Evolutionary conservation across 2,329 filamentous ascomycete genomes (phyloP).

Genomic region (Juglanconis juglandina): DNA sequence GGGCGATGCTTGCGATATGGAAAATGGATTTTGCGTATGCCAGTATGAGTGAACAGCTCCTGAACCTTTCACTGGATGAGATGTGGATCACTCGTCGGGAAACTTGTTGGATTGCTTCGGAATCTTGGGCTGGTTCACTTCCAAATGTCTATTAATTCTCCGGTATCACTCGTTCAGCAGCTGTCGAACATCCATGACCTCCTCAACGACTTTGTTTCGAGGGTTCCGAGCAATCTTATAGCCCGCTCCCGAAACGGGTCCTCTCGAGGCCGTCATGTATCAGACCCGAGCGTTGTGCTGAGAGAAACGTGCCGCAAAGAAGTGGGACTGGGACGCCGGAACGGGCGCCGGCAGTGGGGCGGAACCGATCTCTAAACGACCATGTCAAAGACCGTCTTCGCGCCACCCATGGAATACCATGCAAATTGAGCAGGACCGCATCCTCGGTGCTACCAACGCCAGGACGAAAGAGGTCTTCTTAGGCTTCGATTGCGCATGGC

Average conservation of each 20-base stretch:
- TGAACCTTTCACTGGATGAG: neutral
- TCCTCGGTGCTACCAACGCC: slow-evolving; percentile 16
- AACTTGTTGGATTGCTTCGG: neutral
- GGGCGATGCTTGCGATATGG: neutral
- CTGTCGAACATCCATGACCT: neutral
- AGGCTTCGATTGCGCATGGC: slow-evolving; percentile 18
- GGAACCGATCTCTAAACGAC: neutral
- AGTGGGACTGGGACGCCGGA: slow-evolving; percentile 10
- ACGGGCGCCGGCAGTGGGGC: slow-evolving; percentile 6
- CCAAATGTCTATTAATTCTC: too few species aligned
- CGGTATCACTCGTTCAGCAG: neutral
- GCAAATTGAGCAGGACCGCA: slow-evolving; percentile 11
- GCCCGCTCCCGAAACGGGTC: neutral
- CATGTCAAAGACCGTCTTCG: slow-evolving; percentile 3
- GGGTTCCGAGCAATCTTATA: slow-evolving; percentile 7
- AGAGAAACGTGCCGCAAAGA: slow-evolving; percentile 2
- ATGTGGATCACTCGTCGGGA: neutral
- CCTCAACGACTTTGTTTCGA: neutral
- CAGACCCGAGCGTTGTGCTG: neutral
- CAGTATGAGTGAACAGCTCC: too few species aligned
- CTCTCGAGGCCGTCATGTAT: neutral
- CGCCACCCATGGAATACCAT: neutral
- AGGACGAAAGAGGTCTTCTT: slow-evolving; percentile 12
- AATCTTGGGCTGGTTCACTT: too few species aligned
- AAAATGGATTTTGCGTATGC: neutral